Evolutionary conservation across 23 red algal genomes (phyloP).

Genomic region (Gracilaria gracilis): DNA sequence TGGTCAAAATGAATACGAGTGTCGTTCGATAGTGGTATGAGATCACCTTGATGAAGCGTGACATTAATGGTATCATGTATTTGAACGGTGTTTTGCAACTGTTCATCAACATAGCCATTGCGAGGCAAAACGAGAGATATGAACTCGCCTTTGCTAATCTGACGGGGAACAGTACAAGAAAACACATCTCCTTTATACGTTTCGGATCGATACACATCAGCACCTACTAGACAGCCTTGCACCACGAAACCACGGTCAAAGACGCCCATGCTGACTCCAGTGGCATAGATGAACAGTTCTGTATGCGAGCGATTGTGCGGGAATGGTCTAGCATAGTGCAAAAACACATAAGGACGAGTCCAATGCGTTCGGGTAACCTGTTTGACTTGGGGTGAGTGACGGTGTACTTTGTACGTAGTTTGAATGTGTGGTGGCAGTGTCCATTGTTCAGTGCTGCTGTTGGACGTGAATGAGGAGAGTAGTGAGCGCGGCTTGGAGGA

Average conservation of each 20-base stretch:
- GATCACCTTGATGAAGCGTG: conserved; percentile 39
- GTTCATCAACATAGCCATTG: conserved; percentile 6
- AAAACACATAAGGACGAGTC: conserved; percentile 13
- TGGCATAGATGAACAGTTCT: conserved; percentile 47
- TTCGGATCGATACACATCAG: conserved; percentile 28
- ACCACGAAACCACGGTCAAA: conserved; percentile 41
- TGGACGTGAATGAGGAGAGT: neutral
- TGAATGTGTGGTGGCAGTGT: neutral
- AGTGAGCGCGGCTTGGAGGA: neutral
- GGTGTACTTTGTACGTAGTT: neutral
- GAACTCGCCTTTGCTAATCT: neutral
- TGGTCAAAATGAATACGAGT: neutral
- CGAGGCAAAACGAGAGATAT: conserved; percentile 26
- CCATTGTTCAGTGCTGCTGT: neutral
- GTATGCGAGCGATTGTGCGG: conserved; percentile 14
- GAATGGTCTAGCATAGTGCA: conserved; percentile 20
- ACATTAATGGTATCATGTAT: conserved; percentile 1
- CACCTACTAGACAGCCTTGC: conserved; percentile 30
- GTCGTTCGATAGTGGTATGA: neutral
- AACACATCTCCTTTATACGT: conserved; percentile 1
- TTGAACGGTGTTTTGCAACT: conserved; percentile 20
- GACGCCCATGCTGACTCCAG: conserved; percentile 31
- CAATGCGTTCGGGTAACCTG: neutral
- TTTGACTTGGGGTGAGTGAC: neutral
- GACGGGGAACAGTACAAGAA: neutral